These are phyloP conservation scores for Solanum hybrid DNA, from an alignment of 305 asterid genomes.

Conservation along the genomic window DNA sequence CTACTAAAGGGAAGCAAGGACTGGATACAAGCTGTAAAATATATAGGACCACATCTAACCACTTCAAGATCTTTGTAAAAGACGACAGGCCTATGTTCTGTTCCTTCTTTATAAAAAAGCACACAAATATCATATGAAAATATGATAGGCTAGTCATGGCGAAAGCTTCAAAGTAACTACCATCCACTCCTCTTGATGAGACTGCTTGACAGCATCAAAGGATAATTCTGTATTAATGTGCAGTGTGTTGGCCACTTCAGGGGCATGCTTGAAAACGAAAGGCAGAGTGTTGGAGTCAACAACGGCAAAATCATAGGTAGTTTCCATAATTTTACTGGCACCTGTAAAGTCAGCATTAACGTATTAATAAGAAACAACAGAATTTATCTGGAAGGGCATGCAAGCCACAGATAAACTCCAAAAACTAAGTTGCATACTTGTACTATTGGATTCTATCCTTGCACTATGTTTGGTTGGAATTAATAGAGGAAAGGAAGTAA, in stretches of 20 bases:
- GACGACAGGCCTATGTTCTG: background rate
- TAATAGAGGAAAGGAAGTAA: background rate
- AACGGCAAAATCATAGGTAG: slow-evolving; percentile 83
- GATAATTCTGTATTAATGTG: slow-evolving; percentile 43
- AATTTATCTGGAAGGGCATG: background rate
- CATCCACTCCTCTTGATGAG: slow-evolving; percentile 63
- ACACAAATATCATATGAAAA: background rate
- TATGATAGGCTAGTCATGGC: background rate
- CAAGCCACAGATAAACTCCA: background rate
- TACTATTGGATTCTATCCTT: background rate
- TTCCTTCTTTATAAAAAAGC: background rate
- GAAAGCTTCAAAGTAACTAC: slow-evolving; percentile 28
- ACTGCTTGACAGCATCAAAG: slow-evolving; percentile 37
- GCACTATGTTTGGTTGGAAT: background rate
- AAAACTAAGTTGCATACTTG: background rate
- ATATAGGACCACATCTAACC: background rate
- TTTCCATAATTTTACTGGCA: slow-evolving; percentile 44
- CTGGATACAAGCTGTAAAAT: background rate
- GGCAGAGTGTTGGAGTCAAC: slow-evolving; percentile 81
- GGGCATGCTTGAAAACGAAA: slow-evolving; percentile 82
- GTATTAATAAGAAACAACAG: slow-evolving; percentile 4
- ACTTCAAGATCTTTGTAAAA: background rate
- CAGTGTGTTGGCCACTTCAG: slow-evolving; percentile 63
- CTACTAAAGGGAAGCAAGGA: background rate
- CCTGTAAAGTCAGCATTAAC: slow-evolving; percentile 31